phyloP scores from a whole-genome alignment of 164 flowering plant species.

The Vitis labrusca region DNA sequence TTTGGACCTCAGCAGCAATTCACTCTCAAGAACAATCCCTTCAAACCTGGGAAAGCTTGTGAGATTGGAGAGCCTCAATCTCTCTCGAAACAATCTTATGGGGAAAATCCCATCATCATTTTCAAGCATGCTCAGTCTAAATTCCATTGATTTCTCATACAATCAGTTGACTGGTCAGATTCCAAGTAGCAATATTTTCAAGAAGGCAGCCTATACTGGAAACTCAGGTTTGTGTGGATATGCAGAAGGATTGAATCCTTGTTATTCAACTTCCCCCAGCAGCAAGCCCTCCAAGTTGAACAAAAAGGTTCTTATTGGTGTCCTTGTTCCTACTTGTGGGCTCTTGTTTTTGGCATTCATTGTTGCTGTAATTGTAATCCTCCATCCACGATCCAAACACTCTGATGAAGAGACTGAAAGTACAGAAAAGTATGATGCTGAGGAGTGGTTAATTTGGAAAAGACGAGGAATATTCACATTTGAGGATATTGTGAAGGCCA shows the following conservation, averaged over 20 bases:
- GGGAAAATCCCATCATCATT: slow-evolving; percentile 47
- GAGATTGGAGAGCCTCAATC: slow-evolving; percentile 38
- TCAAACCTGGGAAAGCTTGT: slow-evolving; percentile 30
- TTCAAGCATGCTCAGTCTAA: slow-evolving; percentile 30
- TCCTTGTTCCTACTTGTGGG: slow-evolving; percentile 29
- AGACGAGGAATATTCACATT: slow-evolving; percentile 48
- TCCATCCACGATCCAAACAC: slow-evolving; percentile 5
- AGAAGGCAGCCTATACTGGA: slow-evolving; percentile 16
- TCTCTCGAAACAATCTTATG: slow-evolving; percentile 51
- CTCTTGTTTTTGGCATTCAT: slow-evolving; percentile 14
- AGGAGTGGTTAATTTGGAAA: slow-evolving; percentile 45
- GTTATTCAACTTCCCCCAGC: slow-evolving; percentile 5
- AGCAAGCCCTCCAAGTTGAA: slow-evolving; percentile 5
- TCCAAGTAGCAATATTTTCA: slow-evolving; percentile 30
- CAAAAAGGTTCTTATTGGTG: slow-evolving; percentile 27
- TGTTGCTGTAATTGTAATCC: slow-evolving; percentile 10
- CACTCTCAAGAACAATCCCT: slow-evolving; percentile 52
- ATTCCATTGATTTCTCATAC: slow-evolving; percentile 43
- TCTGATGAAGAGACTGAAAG: slow-evolving; percentile 20
- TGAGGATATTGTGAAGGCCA: slow-evolving; percentile 48
- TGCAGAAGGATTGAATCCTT: slow-evolving; percentile 29
- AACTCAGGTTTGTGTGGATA: slow-evolving; percentile 37
- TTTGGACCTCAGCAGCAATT: slow-evolving; percentile 50
- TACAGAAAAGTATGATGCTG: background rate
- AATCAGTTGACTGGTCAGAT: slow-evolving; percentile 48